Percentiles rank a stretch among this genome's conserved stretches.
Conservation (phyloP, 768 basidiomycete genomes). For the Gyrodon lividus region DNA sequence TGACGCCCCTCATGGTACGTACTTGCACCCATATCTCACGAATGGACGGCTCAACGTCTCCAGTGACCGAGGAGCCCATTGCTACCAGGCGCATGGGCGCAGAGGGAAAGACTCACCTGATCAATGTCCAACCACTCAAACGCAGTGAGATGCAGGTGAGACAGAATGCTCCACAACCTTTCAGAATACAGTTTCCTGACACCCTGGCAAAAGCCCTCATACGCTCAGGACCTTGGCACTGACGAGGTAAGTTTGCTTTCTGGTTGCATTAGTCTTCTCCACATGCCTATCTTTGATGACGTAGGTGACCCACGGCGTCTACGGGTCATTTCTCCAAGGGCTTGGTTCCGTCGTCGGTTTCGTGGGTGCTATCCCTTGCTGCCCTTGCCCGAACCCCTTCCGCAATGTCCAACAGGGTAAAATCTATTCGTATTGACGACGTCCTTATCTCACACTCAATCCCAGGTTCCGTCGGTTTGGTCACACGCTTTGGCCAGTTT, state of each 20-base stretch:
- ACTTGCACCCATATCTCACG: background rate
- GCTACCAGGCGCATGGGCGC: conserved; percentile 32
- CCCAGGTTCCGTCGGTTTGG: conserved; percentile 82
- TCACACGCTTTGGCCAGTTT: conserved; percentile 93
- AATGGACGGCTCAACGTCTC: conserved; percentile 13
- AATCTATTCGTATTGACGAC: conserved; percentile 8
- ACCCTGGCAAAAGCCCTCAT: conserved; percentile 63
- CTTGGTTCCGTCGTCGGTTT: conserved; percentile 69
- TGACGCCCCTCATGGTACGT: conserved; percentile 60
- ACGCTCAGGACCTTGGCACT: conserved; percentile 85
- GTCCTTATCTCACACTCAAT: conserved; percentile 17
- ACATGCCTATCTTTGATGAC: background rate
- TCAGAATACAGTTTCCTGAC: conserved; percentile 10
- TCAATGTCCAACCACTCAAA: conserved; percentile 83
- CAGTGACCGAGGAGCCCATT: conserved; percentile 64
- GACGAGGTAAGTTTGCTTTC: conserved; percentile 41
- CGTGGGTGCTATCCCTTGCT: conserved; percentile 77
- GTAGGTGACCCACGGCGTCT: conserved; percentile 79
- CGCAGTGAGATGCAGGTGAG: conserved; percentile 83
- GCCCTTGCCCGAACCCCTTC: conserved; percentile 84
- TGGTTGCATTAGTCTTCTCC: background rate
- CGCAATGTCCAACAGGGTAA: conserved; percentile 80
- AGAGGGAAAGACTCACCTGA: conserved; percentile 44
- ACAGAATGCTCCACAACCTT: background rate
- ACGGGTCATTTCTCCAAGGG: conserved; percentile 75